A percentile compares a stretch with the other conserved stretches of the same genome.
These are phyloP conservation scores for Pascua sp. DNA, from an alignment of 1,284 basidiomycete species.

Conservation along the genomic window DNA sequence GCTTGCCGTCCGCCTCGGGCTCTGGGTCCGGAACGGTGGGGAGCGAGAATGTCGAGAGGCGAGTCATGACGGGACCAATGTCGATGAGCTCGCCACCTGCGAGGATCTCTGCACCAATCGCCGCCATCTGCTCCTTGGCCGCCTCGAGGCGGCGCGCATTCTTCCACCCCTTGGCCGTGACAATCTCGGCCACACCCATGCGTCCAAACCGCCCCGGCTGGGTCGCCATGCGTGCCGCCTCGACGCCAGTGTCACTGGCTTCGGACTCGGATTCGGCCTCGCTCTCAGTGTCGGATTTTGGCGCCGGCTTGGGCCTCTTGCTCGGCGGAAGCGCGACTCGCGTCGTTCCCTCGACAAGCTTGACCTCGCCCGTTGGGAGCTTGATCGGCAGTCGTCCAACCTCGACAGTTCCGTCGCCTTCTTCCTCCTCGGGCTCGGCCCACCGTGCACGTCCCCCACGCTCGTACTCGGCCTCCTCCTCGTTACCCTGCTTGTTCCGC, in stretches of 20 bases:
- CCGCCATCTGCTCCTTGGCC: slow-evolving; percentile 86
- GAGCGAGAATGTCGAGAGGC: slow-evolving; percentile 79
- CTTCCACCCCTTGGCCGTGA: slow-evolving; percentile 57
- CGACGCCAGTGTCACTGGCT: slow-evolving; percentile 53
- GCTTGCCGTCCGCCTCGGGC: slow-evolving; percentile 25
- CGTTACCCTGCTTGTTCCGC: slow-evolving; percentile 27
- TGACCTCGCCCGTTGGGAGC: slow-evolving; percentile 69
- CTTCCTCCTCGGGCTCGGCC: slow-evolving; percentile 24
- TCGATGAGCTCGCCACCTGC: slow-evolving; percentile 59
- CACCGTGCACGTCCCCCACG: slow-evolving; percentile 30
- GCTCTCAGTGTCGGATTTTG: slow-evolving; percentile 49
- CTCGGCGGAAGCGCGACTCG: slow-evolving; percentile 49
- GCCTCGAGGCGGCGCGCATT: slow-evolving; percentile 65
- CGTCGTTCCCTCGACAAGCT: slow-evolving; percentile 49
- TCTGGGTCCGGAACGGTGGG: slow-evolving; percentile 61
- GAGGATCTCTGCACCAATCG: slow-evolving; percentile 82
- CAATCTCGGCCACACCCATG: slow-evolving; percentile 70
- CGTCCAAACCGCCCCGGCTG: slow-evolving; percentile 65
- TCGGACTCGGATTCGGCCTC: slow-evolving; percentile 51
- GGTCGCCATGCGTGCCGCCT: slow-evolving; percentile 39
- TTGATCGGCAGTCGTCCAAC: slow-evolving; percentile 80
- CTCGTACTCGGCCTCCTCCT: slow-evolving; percentile 46
- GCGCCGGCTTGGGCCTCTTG: slow-evolving; percentile 40
- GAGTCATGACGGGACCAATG: slow-evolving; percentile 70
- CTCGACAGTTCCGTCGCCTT: slow-evolving; percentile 39